A percentile compares a stretch with the other conserved stretches of the same genome.
Conservation (phyloP, 176 grass and related monocot genomes). For the Musa beccarii region DNA sequence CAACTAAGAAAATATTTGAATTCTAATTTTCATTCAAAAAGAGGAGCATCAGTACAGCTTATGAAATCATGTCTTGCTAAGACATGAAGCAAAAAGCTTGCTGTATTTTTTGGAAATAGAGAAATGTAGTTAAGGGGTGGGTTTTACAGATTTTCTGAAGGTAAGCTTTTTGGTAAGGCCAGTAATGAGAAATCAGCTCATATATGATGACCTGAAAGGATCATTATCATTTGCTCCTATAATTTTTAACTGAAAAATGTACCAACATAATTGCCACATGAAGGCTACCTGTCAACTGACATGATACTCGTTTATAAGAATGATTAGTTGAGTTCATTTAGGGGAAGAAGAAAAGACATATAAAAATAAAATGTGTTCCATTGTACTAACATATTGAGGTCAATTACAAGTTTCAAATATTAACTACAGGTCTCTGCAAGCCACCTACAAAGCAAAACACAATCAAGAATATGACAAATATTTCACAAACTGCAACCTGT, state of each 20-base stretch:
- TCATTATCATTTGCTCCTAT: neutral
- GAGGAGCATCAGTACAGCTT: neutral
- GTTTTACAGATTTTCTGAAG: neutral
- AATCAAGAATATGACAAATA: neutral
- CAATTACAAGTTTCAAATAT: too few species aligned
- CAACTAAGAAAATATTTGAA: too few species aligned
- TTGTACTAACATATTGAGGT: too few species aligned
- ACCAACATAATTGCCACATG: too few species aligned
- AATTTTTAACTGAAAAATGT: neutral
- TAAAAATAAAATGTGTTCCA: too few species aligned
- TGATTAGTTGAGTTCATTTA: too few species aligned
- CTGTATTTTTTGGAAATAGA: neutral
- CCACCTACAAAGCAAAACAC: neutral
- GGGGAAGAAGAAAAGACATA: too few species aligned
- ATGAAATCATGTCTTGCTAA: neutral
- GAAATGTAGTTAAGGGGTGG: neutral
- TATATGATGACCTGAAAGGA: neutral
- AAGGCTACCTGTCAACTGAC: too few species aligned
- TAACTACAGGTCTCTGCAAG: neutral
- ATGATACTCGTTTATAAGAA: too few species aligned
- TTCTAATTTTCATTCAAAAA: neutral
- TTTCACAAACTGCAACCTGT: neutral
- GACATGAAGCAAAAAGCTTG: neutral
- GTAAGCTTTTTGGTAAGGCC: neutral
- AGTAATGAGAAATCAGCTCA: neutral